Conservation (phyloP, 495 filamentous ascomycete species). For the Neurospora africana region DNA sequence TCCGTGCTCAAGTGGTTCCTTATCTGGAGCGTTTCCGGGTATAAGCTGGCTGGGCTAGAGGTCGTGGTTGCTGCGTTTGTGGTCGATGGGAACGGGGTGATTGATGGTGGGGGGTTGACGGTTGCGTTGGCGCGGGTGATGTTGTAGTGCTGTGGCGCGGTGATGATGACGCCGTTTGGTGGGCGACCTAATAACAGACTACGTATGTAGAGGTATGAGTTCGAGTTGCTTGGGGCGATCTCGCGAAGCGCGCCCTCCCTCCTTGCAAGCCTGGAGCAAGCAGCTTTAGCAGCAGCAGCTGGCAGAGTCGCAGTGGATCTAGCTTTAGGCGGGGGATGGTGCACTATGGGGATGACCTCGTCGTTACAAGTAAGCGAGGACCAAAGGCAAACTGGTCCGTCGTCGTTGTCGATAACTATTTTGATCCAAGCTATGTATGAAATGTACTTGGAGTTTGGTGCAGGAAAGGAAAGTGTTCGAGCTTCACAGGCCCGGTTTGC, state of each 20-base stretch:
- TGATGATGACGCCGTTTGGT: conserved; percentile 11
- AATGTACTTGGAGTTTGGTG: not conserved
- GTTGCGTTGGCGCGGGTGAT: not conserved
- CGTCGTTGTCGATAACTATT: not conserved
- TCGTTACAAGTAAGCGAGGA: not conserved
- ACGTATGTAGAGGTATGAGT: not conserved
- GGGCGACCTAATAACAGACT: not conserved
- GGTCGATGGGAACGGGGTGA: conserved; percentile 10
- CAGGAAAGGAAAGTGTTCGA: conserved; percentile 11
- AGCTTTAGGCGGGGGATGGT: not conserved
- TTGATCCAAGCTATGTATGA: not conserved
- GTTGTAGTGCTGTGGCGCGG: conserved; percentile 2
- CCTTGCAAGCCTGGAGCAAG: conserved; percentile 5
- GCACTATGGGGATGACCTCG: not conserved
- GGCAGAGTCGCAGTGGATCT: not conserved
- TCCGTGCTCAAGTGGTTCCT: conserved; percentile 63
- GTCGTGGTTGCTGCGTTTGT: not conserved
- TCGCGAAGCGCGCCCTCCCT: conserved; percentile 24
- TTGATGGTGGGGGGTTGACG: conserved; percentile 6
- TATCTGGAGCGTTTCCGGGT: conserved; percentile 61
- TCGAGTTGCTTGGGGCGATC: conserved; percentile 11
- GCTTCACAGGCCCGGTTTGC: conserved; percentile 7
- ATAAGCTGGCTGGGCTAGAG: conserved; percentile 18
- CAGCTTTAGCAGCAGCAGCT: not conserved
- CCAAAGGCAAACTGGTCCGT: not conserved